phyloP scores from a whole-genome alignment of 2,329 filamentous ascomycete genomes.

The Colletotrichum tropicicola region DNA sequence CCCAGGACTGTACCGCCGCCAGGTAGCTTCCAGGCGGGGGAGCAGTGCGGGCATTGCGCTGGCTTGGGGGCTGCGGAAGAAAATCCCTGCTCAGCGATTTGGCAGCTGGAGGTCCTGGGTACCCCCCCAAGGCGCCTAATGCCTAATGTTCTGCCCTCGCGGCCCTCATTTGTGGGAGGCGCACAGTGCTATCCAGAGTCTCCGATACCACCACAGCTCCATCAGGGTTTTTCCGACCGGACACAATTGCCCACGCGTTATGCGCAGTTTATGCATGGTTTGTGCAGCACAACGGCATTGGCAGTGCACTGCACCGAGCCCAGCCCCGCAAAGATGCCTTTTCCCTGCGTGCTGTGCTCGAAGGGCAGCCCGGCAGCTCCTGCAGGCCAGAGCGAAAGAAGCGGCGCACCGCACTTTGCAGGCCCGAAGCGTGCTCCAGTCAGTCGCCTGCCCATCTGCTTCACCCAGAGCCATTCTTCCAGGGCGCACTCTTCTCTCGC shows the following conservation, averaged over 20 bases:
- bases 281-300: constrained; percentile 16
- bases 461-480: constrained; percentile 25
- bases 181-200: constrained; percentile 6
- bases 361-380: constrained; percentile 11
- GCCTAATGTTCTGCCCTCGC: background rate
- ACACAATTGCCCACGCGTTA: background rate
- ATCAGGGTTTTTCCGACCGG: constrained; percentile 17
- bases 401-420: constrained; percentile 27
- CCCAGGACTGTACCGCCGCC: background rate
- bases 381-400: constrained; percentile 25
- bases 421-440: constrained; percentile 25
- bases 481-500: constrained; percentile 26
- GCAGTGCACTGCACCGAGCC: background rate
- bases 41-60: background rate
- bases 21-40: background rate
- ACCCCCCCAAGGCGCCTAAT: background rate
- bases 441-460: constrained; percentile 25
- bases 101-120: background rate
- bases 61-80: constrained; percentile 3
- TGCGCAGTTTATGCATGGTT: background rate
- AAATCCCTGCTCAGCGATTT: constrained; percentile 7
- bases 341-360: constrained; percentile 5
- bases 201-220: background rate
- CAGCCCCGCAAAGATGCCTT: constrained; percentile 22
- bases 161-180: constrained; percentile 7